These are phyloP conservation scores for Talaromyces nanjingensis DNA, from an alignment of 495 filamentous ascomycete genomes.

Conservation along the genomic window DNA sequence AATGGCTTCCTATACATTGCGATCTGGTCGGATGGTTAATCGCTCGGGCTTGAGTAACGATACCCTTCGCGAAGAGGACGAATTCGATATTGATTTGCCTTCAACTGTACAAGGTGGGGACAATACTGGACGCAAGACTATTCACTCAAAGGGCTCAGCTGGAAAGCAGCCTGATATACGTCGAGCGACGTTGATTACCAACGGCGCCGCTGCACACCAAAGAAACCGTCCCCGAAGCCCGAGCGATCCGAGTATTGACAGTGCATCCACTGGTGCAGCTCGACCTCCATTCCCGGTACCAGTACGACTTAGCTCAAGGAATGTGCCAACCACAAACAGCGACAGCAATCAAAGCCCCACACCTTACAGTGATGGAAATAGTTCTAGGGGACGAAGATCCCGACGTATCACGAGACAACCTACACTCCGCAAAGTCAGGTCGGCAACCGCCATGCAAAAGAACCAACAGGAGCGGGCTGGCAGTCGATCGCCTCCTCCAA, in stretches of 20 bases:
- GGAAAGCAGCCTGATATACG: slow-evolving; percentile 49
- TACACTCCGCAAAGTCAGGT: slow-evolving; percentile 72
- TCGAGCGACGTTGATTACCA: slow-evolving; percentile 67
- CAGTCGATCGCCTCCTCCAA: slow-evolving; percentile 52
- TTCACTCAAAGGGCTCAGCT: slow-evolving; percentile 13
- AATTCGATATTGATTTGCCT: slow-evolving; percentile 14
- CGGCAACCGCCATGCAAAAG: slow-evolving; percentile 64
- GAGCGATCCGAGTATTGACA: slow-evolving; percentile 56
- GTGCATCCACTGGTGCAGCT: slow-evolving; percentile 43
- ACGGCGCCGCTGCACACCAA: slow-evolving; percentile 63
- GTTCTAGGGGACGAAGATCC: slow-evolving; percentile 32
- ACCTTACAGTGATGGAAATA: slow-evolving; percentile 41
- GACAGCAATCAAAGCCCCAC: slow-evolving; percentile 79
- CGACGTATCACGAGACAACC: slow-evolving; percentile 29
- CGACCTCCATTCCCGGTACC: slow-evolving; percentile 80
- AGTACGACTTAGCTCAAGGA: slow-evolving; percentile 77
- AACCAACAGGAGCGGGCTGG: slow-evolving; percentile 30
- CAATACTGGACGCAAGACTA: slow-evolving; percentile 1
- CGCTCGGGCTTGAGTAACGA: slow-evolving; percentile 29
- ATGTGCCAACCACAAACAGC: slow-evolving; percentile 60
- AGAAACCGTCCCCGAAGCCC: slow-evolving; percentile 62
- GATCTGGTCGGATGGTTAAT: slow-evolving; percentile 35
- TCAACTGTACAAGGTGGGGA: not conserved
- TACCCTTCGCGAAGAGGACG: slow-evolving; percentile 32
- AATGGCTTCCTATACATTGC: slow-evolving; percentile 36